phyloP scores from a whole-genome alignment of 1,284 basidiomycete genomes.

The Ustilago lituana region DNA sequence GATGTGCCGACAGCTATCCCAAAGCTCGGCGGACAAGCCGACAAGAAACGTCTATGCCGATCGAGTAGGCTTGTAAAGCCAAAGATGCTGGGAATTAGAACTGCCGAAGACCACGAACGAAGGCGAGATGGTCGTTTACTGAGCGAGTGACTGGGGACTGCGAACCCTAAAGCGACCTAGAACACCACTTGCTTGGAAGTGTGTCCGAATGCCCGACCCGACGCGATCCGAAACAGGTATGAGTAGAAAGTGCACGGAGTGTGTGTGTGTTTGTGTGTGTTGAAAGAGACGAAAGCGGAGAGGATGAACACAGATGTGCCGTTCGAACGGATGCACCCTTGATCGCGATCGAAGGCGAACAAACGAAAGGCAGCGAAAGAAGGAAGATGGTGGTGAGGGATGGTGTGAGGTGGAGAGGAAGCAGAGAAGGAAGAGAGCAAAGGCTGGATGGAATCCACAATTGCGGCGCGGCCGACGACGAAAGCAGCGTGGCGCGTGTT shows the following conservation, averaged over 20 bases:
- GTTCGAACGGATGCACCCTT: slow-evolving; percentile 8
- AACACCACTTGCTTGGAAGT: no score
- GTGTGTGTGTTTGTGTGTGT: neutral
- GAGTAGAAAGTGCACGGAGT: neutral
- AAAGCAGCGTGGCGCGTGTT: neutral
- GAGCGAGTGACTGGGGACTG: no score
- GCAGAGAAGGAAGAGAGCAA: neutral
- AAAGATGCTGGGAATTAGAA: no score
- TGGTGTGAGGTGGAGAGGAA: slow-evolving; percentile 4
- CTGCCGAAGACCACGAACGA: no score
- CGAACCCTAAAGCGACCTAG: no score
- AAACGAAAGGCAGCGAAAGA: neutral
- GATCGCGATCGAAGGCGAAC: slow-evolving; percentile 3
- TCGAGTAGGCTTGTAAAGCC: no score
- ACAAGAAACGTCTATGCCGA: no score
- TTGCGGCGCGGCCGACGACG: neutral
- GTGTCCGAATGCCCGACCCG: no score
- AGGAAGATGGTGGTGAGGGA: neutral
- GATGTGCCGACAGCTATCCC: no score
- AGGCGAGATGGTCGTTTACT: no score
- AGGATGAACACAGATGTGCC: slow-evolving; percentile 1
- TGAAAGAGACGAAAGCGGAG: neutral
- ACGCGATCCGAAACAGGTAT: neutral
- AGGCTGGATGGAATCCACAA: neutral
- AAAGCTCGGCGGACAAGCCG: no score